phyloP scores from a whole-genome alignment of 257 asterid genomes.

The Jacaranda mimosifolia region DNA sequence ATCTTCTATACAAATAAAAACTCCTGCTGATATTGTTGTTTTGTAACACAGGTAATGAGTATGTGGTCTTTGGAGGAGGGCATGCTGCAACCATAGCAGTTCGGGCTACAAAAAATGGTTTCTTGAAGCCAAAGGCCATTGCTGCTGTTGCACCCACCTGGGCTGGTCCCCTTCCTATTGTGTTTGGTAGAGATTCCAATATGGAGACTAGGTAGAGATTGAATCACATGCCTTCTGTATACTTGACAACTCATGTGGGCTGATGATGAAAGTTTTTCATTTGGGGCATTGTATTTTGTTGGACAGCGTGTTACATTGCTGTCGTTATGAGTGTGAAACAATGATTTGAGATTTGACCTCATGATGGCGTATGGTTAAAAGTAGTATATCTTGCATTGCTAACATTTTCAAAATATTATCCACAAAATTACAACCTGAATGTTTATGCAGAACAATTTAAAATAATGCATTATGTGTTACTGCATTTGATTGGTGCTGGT shows the following conservation, averaged over 20 bases:
- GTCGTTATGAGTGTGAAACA: background rate
- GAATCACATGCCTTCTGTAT: constrained; percentile 7
- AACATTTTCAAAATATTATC: background rate
- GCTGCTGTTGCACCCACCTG: constrained; percentile 98
- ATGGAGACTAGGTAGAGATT: constrained; percentile 82
- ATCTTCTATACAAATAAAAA: constrained; percentile 11
- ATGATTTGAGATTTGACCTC: background rate
- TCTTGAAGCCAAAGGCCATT: constrained; percentile 78
- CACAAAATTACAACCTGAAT: constrained; percentile 3
- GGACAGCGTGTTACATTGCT: background rate
- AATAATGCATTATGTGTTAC: background rate
- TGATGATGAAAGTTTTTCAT: background rate
- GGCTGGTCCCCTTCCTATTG: constrained; percentile 98
- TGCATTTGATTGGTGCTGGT: constrained; percentile 1
- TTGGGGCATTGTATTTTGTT: background rate
- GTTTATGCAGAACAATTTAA: background rate
- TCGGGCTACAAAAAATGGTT: constrained; percentile 82
- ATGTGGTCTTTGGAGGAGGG: constrained; percentile 92
- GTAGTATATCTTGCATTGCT: background rate
- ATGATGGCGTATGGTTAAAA: constrained; percentile 1
- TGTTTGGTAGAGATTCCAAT: constrained; percentile 83
- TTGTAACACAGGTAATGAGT: constrained; percentile 61
- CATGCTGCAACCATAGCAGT: constrained; percentile 95
- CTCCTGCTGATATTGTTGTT: constrained; percentile 32
- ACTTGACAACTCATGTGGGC: background rate